Conservation (phyloP, 2,329 filamentous ascomycete genomes). For the Fusarium sublunatum region DNA sequence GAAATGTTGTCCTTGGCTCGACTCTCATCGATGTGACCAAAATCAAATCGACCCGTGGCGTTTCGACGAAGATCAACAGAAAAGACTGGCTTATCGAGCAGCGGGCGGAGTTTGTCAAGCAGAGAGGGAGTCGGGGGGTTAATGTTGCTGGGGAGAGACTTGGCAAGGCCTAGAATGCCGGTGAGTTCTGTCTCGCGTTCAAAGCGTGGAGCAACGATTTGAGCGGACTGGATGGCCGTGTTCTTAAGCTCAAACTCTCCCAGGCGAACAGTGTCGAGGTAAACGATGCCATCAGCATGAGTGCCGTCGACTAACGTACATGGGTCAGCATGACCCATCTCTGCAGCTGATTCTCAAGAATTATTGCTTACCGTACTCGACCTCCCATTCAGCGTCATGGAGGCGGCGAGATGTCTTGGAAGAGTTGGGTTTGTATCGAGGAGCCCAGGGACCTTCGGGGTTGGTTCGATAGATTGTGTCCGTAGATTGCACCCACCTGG, state of each 20-base stretch:
- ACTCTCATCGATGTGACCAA: slow-evolving; percentile 60
- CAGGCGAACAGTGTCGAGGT: slow-evolving; percentile 62
- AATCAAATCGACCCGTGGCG: slow-evolving; percentile 61
- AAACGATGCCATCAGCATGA: slow-evolving; percentile 60
- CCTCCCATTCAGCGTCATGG: slow-evolving; percentile 59
- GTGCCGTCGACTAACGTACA: slow-evolving; percentile 56
- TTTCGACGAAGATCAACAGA: slow-evolving; percentile 62
- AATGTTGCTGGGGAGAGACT: slow-evolving; percentile 58
- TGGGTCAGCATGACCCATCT: background rate
- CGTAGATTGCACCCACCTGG: slow-evolving; percentile 66
- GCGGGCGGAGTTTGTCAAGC: slow-evolving; percentile 57
- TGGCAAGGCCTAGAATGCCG: slow-evolving; percentile 65
- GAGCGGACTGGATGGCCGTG: slow-evolving; percentile 63
- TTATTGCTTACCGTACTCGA: slow-evolving; percentile 59
- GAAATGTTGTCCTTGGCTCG: slow-evolving; percentile 56
- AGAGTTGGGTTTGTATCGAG: slow-evolving; percentile 57
- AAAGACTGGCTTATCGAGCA: slow-evolving; percentile 58
- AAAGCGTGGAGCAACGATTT: slow-evolving; percentile 55
- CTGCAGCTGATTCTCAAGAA: slow-evolving; percentile 1
- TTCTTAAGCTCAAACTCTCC: slow-evolving; percentile 57
- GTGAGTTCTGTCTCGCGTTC: slow-evolving; percentile 57
- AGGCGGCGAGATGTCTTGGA: slow-evolving; percentile 59
- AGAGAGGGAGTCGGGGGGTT: slow-evolving; percentile 57
- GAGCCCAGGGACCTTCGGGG: slow-evolving; percentile 51
- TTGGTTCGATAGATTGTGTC: slow-evolving; percentile 56